Percentiles rank a stretch among this genome's conserved stretches.
These are phyloP conservation scores for Melanomma pulvis-pyrius DNA, from an alignment of 495 filamentous ascomycete genomes.

Conservation along the genomic window DNA sequence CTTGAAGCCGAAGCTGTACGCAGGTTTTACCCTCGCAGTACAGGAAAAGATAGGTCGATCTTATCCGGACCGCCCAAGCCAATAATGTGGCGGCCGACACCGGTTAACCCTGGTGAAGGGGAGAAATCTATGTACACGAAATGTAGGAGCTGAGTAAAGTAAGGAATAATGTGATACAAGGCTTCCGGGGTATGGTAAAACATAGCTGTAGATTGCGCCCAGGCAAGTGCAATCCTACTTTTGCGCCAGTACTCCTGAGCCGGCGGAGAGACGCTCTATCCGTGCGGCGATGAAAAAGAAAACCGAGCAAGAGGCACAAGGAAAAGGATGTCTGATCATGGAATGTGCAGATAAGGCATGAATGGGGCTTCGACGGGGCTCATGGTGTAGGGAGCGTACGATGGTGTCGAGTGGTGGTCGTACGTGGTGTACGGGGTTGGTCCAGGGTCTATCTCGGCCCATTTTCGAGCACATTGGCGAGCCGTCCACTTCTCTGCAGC, in stretches of 20 bases:
- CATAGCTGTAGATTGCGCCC: background rate
- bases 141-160: background rate
- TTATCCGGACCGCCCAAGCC: slow-evolving; percentile 10
- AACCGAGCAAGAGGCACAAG: background rate
- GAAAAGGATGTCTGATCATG: background rate
- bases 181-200: slow-evolving; percentile 4
- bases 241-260: slow-evolving; percentile 1
- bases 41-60: background rate
- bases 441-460: slow-evolving; percentile 47
- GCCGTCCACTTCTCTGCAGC: slow-evolving; percentile 49
- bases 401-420: slow-evolving; percentile 33
- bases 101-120: slow-evolving; percentile 24
- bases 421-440: slow-evolving; percentile 38
- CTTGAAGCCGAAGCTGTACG: too few species aligned
- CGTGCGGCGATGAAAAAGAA: background rate
- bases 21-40: slow-evolving; percentile 2
- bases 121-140: slow-evolving; percentile 13
- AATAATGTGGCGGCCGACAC: slow-evolving; percentile 6
- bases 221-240: background rate
- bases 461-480: slow-evolving; percentile 48
- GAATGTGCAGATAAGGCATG: slow-evolving; percentile 35
- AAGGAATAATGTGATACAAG: background rate
- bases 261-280: background rate
- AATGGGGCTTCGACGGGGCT: slow-evolving; percentile 36
- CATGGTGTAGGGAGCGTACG: slow-evolving; percentile 37